These are phyloP conservation scores for Cercospora citrullina DNA, from an alignment of 2,329 filamentous ascomycete genomes.

Conservation along the genomic window DNA sequence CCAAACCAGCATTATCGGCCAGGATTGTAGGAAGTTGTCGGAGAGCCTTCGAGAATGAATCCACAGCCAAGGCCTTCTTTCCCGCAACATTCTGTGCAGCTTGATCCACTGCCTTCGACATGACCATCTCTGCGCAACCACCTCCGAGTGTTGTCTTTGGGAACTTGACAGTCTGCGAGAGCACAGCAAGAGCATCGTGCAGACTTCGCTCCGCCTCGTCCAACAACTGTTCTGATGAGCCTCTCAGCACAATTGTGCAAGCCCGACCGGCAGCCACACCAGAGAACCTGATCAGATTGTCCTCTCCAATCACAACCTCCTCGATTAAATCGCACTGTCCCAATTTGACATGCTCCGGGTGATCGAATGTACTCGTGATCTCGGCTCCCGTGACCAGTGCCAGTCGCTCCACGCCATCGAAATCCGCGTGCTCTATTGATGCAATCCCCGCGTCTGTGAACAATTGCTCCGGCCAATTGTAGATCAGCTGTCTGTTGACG, in stretches of 20 bases:
- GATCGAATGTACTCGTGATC: conserved; percentile 96
- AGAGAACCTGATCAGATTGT: conserved; percentile 95
- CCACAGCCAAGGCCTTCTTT: conserved; percentile 93
- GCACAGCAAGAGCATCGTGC: conserved; percentile 91
- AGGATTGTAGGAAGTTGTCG: conserved; percentile 94
- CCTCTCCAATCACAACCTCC: conserved; percentile 97
- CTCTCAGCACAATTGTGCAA: conserved; percentile 94
- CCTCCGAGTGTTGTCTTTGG: conserved; percentile 92
- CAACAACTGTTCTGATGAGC: conserved; percentile 92
- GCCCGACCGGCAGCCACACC: conserved; percentile 91
- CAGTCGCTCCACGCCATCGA: conserved; percentile 93
- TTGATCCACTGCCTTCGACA: conserved; percentile 96
- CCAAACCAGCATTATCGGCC: conserved; percentile 94
- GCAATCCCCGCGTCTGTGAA: conserved; percentile 97
- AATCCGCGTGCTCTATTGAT: conserved; percentile 98
- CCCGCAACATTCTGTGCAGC: conserved; percentile 91
- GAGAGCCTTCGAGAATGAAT: conserved; percentile 83
- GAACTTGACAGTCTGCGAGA: conserved; percentile 94
- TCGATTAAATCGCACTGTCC: conserved; percentile 94
- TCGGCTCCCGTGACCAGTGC: conserved; percentile 95
- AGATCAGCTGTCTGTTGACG: conserved; percentile 98
- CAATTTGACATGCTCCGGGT: conserved; percentile 94
- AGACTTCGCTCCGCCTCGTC: conserved; percentile 95
- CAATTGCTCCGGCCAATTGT: conserved; percentile 99
- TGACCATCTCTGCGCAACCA: conserved; percentile 96